Evolutionary conservation across 371 early-diverging fungal genomes (phyloP), one percentile per base, ranked within the genome.

Genomic region (Rhizomucor miehei): DNA sequence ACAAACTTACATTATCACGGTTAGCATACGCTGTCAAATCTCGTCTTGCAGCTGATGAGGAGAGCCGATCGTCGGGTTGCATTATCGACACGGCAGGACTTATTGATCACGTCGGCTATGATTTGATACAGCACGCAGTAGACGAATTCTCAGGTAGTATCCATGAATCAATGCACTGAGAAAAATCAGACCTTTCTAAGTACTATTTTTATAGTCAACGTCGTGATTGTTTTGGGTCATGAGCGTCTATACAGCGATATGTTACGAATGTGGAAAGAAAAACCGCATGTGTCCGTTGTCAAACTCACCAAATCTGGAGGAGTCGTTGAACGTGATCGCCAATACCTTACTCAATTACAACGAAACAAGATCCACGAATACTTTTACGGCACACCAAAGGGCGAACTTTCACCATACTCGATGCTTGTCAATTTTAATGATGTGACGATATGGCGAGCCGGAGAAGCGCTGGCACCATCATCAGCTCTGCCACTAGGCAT

Each of bases 221-320:
- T 84, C 20, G 77, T 98, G n/a, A 66, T 95, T 39, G 92, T 95
- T 0, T 72, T 98, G 14, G 97, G 95, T 3, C 90, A 94, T 59
- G 98, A 98, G 63, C 80, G 95, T 53, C 75, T 98, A 40, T 93
- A 89, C 73, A 92, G 92, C 57, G 89, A 92, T 45, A 81, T 96
- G 72, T 70, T 69, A 3, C 68, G 81, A 11, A 68, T 85, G 8
- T 79, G 80, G 35, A 65, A 60, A 19, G 69, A 77, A 43, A 64
- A 72, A n/a, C 16, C 64, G 2, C 66, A 65, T 9, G 66, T 94
- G 1, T 66, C 82, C 0, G 85, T 96, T 14, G 67, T 95, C 43
- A 96, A 94, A 62, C 71, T 97, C 19, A 71, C 90, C 2, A 96
- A 95, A 62, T 93, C 95, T 0, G 98, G 97, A 36, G 98, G 98